phyloP scores from a whole-genome alignment of 352 stramenopile genomes.

The Globisporangium splendens region DNA sequence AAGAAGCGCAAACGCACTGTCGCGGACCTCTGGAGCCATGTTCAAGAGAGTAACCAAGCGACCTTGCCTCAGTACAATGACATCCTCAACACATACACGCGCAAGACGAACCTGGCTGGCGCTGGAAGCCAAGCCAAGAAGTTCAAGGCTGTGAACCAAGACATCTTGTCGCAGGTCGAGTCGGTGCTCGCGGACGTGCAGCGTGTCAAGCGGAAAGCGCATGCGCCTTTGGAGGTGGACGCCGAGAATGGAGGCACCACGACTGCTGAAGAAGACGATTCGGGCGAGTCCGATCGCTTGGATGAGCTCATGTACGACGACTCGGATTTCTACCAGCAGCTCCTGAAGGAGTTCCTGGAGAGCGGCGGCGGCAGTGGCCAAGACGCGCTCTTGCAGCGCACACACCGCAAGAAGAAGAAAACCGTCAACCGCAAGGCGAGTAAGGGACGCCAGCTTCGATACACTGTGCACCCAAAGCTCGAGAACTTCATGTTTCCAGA shows the following conservation, averaged over 20 bases:
- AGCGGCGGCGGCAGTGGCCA: constrained; percentile 51
- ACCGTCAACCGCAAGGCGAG: constrained; percentile 86
- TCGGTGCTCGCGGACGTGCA: constrained; percentile 77
- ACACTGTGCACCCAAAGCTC: constrained; percentile 83
- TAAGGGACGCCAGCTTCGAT: constrained; percentile 80
- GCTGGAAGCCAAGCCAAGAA: constrained; percentile 68
- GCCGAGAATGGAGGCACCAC: constrained; percentile 19
- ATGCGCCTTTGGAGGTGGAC: constrained; percentile 50
- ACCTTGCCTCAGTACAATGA: constrained; percentile 76
- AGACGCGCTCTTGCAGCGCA: constrained; percentile 48
- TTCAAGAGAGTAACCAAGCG: constrained; percentile 33
- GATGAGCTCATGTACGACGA: constrained; percentile 88
- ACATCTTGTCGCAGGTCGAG: constrained; percentile 82
- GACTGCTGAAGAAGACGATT: constrained; percentile 27
- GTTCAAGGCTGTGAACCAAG: constrained; percentile 88
- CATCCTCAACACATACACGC: constrained; percentile 77
- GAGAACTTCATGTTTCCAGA: constrained; percentile 91
- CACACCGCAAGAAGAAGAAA: constrained; percentile 85
- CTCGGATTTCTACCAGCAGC: constrained; percentile 86
- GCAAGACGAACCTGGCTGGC: constrained; percentile 65
- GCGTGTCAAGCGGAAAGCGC: constrained; percentile 82
- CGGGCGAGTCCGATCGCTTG: constrained; percentile 34
- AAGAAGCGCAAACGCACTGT: constrained; percentile 70
- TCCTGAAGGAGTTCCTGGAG: constrained; percentile 88
- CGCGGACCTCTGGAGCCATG: constrained; percentile 54